These are phyloP conservation scores for Papilionanthe hybrid DNA, from an alignment of 116 monocot genomes.

Conservation along the genomic window DNA sequence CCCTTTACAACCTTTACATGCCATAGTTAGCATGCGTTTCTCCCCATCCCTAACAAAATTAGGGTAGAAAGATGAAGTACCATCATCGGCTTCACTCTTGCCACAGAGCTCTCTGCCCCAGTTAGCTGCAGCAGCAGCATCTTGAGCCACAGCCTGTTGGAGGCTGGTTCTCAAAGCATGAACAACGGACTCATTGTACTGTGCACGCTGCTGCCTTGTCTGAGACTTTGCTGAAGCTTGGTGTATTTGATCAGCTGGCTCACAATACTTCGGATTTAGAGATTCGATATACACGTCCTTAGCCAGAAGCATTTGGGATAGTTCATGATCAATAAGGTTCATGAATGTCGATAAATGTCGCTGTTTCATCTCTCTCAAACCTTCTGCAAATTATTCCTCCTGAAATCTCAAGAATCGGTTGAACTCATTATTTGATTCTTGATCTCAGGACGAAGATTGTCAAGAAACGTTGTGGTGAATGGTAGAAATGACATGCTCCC, in stretches of 20 bases:
- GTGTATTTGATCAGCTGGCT: constrained; percentile 46
- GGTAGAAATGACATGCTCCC: constrained; percentile 38
- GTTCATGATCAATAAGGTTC: constrained; percentile 25
- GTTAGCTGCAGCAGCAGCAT: constrained; percentile 14
- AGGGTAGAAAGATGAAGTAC: too few species aligned
- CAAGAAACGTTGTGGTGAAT: constrained; percentile 25
- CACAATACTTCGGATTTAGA: constrained; percentile 48
- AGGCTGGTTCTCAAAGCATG: constrained; percentile 45
- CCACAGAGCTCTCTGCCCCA: constrained; percentile 43
- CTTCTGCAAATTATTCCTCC: constrained; percentile 48
- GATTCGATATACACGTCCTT: constrained; percentile 52
- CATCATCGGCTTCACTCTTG: constrained; percentile 47
- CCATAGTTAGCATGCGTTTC: not conserved
- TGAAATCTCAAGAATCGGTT: constrained; percentile 47
- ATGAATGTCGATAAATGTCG: constrained; percentile 40
- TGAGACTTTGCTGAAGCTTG: constrained; percentile 44
- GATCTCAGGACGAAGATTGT: constrained; percentile 37
- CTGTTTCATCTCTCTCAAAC: constrained; percentile 47
- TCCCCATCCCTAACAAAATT: too few species aligned
- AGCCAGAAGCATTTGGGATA: constrained; percentile 34
- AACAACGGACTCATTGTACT: constrained; percentile 50
- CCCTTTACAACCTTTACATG: constrained; percentile 9
- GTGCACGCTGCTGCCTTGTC: constrained; percentile 54
- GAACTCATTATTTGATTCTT: constrained; percentile 56
- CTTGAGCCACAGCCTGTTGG: constrained; percentile 32